Evolutionary conservation across 768 basidiomycete genomes (phyloP), one percentile per base, ranked within the genome.

Genomic region (Sarcomyxa edulis): DNA sequence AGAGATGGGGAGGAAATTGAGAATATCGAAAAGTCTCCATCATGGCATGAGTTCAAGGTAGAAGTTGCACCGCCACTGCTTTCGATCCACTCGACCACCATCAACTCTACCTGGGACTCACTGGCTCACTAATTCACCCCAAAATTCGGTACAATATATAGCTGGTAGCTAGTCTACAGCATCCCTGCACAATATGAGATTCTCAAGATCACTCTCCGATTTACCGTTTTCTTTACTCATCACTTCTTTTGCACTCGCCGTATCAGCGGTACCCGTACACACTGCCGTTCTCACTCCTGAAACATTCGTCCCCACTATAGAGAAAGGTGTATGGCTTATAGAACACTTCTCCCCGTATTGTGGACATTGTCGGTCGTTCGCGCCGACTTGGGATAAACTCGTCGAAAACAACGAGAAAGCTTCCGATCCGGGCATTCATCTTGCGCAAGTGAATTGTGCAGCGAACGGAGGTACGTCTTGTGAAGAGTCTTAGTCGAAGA

Each of bases 261-360:
- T 51, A 0, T 37, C 53, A 11, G 64, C 69, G 5, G 53, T 62
- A 0, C 66, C 71, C 5, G 58, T 63, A 12, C 43, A 49, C 12
- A 49, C 57, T 23, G 54, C 48, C 29, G 54, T 64, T 42, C 71
- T 89, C 32, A 79, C 73, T 0, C 74, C 81, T 3, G 71, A 76
- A 32, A 74, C 70, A 45, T 88, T 90, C 56, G 53, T 71, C 7
- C 40, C 62, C 10, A 66, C 74, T 0, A 68, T 76, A 14, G 49
- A 69, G 1, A 49, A 68, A 0, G 86, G 84, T n/a, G 62, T 78
- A 4, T 87, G 82, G 83, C 18, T 94, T 42, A 66, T 95, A 34
- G 91, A 95, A 50, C 84, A 87, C 58, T 96, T 78, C 55, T 92
- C 88, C 1, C 93, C 93, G 0, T 83, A 81, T 52, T 96, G 93